Conservation (phyloP, 1,284 basidiomycete species). For the Singerocomus rubriflavus region DNA sequence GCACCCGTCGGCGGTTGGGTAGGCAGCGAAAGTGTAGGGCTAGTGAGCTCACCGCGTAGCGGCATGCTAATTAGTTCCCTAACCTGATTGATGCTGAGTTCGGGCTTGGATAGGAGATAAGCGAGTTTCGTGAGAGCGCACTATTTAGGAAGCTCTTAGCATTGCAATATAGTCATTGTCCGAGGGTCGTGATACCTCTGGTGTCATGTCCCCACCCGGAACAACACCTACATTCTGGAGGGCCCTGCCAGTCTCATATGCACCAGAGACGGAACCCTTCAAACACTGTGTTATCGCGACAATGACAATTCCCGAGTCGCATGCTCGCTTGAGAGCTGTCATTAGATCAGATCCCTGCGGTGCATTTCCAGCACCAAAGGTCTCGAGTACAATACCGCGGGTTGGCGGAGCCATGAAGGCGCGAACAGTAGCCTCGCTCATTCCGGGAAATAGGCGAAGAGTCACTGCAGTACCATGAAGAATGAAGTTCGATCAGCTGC, state of each 20-base stretch:
- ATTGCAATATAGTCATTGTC: background rate
- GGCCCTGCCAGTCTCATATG: slow-evolving; percentile 80
- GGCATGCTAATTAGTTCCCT: slow-evolving; percentile 76
- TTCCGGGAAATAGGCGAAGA: slow-evolving; percentile 84
- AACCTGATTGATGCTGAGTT: slow-evolving; percentile 66
- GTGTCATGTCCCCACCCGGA: slow-evolving; percentile 88
- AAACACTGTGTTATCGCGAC: slow-evolving; percentile 91
- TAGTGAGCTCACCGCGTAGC: slow-evolving; percentile 84
- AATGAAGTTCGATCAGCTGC: background rate
- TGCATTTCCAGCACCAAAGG: slow-evolving; percentile 87
- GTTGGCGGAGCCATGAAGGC: slow-evolving; percentile 73
- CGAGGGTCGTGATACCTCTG: slow-evolving; percentile 59
- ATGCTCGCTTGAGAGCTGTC: slow-evolving; percentile 72
- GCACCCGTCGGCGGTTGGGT: slow-evolving; percentile 43
- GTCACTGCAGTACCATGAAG: slow-evolving; percentile 48
- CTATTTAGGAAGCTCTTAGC: slow-evolving; percentile 36
- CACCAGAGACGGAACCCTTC: slow-evolving; percentile 76
- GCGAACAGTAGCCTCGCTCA: slow-evolving; percentile 66
- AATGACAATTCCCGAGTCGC: slow-evolving; percentile 79
- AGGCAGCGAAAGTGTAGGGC: slow-evolving; percentile 40
- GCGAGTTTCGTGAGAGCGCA: slow-evolving; percentile 86
- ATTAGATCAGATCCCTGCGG: slow-evolving; percentile 71
- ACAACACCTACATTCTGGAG: slow-evolving; percentile 74
- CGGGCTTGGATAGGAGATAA: slow-evolving; percentile 85
- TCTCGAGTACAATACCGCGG: slow-evolving; percentile 81